phyloP scores from a whole-genome alignment of 2,329 filamentous ascomycete genomes.

The Hypoxylon sp. region DNA sequence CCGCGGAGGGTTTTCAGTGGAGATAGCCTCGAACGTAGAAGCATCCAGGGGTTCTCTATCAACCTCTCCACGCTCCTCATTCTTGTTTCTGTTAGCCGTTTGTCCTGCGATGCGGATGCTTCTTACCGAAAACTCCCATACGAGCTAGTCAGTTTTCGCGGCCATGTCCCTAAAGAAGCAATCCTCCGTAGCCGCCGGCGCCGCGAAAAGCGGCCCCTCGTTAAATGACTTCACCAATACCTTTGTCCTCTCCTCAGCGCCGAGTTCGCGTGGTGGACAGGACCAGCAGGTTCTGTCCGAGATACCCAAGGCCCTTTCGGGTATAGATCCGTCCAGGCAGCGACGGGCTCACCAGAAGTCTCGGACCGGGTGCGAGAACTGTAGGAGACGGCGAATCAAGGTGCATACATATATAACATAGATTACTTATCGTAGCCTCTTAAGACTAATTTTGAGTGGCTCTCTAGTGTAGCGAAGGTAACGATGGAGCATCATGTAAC shows the following conservation, averaged over 20 bases:
- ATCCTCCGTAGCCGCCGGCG: not conserved
- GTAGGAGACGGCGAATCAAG: constrained; percentile 44
- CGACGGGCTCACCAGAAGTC: constrained; percentile 43
- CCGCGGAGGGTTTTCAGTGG: not conserved
- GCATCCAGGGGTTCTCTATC: not conserved
- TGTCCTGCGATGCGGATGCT: not conserved
- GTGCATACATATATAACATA: constrained; percentile 20
- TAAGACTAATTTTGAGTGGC: not conserved
- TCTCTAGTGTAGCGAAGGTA: constrained; percentile 39
- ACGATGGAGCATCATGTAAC: constrained; percentile 30
- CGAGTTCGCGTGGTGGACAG: not conserved
- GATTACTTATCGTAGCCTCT: not conserved
- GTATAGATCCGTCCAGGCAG: constrained; percentile 27
- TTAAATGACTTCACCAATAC: constrained; percentile 36
- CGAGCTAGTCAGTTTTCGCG: not conserved
- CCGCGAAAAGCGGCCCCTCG: constrained; percentile 9
- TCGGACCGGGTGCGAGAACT: constrained; percentile 40
- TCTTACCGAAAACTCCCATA: constrained; percentile 30
- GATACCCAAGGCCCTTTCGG: constrained; percentile 37
- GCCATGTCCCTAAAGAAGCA: not conserved
- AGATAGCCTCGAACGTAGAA: not conserved
- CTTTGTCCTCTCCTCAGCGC: constrained; percentile 36
- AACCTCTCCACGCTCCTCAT: not conserved
- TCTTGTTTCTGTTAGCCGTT: not conserved
- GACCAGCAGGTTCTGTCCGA: constrained; percentile 35